Percentiles rank a stretch among this genome's conserved stretches.
These are phyloP conservation scores for Eremochloa ophiuroides DNA, from an alignment of 176 grass and related monocot species.

Conservation along the genomic window DNA sequence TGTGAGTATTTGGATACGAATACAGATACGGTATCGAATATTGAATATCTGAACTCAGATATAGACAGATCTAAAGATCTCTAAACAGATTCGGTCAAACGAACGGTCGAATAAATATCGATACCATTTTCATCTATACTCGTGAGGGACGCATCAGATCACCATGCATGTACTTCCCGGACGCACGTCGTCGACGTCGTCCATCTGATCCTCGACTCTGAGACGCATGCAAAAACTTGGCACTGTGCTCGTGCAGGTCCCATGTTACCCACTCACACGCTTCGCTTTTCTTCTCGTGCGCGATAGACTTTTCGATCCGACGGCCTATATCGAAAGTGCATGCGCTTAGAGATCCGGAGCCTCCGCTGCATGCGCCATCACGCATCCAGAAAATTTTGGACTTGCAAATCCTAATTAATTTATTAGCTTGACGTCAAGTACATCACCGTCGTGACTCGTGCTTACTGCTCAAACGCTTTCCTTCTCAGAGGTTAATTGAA, in stretches of 20 bases:
- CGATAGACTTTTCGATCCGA: slow-evolving; percentile 2
- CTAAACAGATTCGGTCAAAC: too few relatives aligned
- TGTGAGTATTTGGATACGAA: too few relatives aligned
- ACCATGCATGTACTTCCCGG: background rate
- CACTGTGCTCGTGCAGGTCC: background rate
- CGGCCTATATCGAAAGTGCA: background rate
- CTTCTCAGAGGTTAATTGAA: background rate
- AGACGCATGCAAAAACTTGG: background rate
- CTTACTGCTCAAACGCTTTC: background rate
- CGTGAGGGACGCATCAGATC: background rate
- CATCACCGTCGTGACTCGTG: background rate
- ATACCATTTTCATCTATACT: too few relatives aligned
- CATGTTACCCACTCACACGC: background rate
- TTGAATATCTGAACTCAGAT: too few relatives aligned
- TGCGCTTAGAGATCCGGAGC: background rate
- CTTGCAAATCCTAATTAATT: background rate
- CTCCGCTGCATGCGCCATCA: background rate
- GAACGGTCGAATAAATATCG: too few relatives aligned
- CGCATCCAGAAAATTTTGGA: background rate
- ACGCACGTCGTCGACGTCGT: background rate
- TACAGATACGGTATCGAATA: too few relatives aligned
- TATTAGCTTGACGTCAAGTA: slow-evolving; percentile 25
- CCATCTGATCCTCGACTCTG: background rate
- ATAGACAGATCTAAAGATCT: too few relatives aligned
- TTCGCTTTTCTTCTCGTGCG: slow-evolving; percentile 26